phyloP scores from a whole-genome alignment of 345 rosid species.

The Euphorbia pulcherrima region DNA sequence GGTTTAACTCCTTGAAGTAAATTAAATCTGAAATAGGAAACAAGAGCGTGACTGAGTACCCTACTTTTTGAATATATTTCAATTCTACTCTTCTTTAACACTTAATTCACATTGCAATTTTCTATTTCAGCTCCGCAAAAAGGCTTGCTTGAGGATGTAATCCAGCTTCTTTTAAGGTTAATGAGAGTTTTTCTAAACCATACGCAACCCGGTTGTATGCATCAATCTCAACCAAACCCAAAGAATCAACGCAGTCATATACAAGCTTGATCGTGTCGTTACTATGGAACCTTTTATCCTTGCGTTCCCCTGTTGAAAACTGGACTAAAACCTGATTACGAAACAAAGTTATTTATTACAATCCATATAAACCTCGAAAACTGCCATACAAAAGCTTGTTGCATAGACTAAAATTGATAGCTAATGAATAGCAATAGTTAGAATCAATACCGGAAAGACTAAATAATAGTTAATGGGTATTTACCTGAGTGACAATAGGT shows the following conservation, averaged over 20 bases:
- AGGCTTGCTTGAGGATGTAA: conserved; percentile 99
- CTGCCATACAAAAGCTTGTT: background rate
- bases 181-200: conserved; percentile 56
- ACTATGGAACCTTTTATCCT: conserved; percentile 79
- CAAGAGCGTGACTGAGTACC: conserved; percentile 17
- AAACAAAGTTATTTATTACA: background rate
- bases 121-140: conserved; percentile 78
- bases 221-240: conserved; percentile 70
- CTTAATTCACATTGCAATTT: conserved; percentile 9
- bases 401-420: background rate
- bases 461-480: background rate
- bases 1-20: conserved; percentile 16
- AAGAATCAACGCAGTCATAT: conserved; percentile 86
- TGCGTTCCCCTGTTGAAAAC: conserved; percentile 87
- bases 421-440: background rate
- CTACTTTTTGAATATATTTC: conserved; percentile 12
- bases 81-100: conserved; percentile 11
- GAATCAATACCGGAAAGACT: background rate
- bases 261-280: conserved; percentile 52
- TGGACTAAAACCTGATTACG: conserved; percentile 70
- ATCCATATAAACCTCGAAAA: no score
- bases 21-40: conserved; percentile 10
- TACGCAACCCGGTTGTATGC: conserved; percentile 64
- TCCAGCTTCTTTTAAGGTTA: conserved; percentile 78
- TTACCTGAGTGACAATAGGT: conserved; percentile 78